These are phyloP conservation scores for Psilocybe subaeruginosa DNA, from an alignment of 768 basidiomycete genomes.

Conservation along the genomic window DNA sequence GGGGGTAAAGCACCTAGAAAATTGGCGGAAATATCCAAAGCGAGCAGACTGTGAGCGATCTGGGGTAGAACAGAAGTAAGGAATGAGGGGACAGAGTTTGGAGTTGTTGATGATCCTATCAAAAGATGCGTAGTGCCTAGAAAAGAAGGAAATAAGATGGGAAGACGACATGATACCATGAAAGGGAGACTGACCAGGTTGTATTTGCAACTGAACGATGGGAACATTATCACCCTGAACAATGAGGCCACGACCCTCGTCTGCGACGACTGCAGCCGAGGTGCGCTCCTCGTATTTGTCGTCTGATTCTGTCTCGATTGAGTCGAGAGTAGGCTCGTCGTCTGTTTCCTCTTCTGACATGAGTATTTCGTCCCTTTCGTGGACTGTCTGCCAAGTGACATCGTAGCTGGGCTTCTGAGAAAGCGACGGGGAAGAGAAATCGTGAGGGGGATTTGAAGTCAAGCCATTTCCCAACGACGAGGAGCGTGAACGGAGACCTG, in stretches of 20 bases:
- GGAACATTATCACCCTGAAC: constrained; percentile 70
- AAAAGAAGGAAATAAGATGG: constrained; percentile 5
- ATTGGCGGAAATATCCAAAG: constrained; percentile 92
- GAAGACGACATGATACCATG: constrained; percentile 4
- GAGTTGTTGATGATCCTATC: constrained; percentile 78
- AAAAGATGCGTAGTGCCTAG: constrained; percentile 93
- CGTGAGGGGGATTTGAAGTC: constrained; percentile 30
- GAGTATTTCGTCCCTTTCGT: constrained; percentile 69
- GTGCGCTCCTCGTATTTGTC: constrained; percentile 70
- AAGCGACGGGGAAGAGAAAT: constrained; percentile 19
- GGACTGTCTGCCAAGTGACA: constrained; percentile 72
- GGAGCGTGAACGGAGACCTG: constrained; percentile 67
- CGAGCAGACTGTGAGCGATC: constrained; percentile 79
- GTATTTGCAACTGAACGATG: constrained; percentile 63
- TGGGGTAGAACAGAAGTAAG: constrained; percentile 71
- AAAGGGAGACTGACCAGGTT: constrained; percentile 60
- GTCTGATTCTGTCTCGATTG: constrained; percentile 35
- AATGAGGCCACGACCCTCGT: constrained; percentile 85
- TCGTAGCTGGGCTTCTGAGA: constrained; percentile 75
- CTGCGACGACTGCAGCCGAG: constrained; percentile 76
- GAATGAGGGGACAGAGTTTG: constrained; percentile 77
- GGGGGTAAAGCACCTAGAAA: constrained; percentile 84
- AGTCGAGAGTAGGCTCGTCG: constrained; percentile 40
- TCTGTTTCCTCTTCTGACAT: constrained; percentile 62
- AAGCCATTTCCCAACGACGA: constrained; percentile 60